Conservation (phyloP, 305 asterid genomes). For the Fraxinus ornus region DNA sequence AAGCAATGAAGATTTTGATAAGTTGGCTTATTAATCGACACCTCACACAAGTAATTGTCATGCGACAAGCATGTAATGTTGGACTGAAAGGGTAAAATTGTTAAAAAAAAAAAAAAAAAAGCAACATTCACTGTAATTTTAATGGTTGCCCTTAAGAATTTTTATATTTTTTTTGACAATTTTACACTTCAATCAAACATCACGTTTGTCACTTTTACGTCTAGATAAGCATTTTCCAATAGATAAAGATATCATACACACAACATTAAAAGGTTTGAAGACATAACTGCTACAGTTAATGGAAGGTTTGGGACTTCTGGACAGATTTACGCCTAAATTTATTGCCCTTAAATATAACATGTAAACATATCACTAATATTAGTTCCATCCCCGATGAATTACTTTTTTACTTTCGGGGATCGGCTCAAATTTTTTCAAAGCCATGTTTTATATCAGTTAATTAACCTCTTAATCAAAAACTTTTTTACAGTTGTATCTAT, state of each 20-base stretch:
- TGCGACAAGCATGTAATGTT: not conserved
- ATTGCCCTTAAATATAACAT: not conserved
- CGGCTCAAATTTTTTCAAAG: not conserved
- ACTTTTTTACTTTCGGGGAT: not conserved
- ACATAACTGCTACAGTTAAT: not conserved
- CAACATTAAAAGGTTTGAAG: not conserved
- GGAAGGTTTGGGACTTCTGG: not conserved
- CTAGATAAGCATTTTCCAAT: not conserved
- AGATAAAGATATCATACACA: not conserved
- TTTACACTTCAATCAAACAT: not conserved
- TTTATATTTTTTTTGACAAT: not conserved
- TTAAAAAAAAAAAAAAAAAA: too few relatives aligned
- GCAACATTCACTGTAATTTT: not conserved
- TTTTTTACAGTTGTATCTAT: not conserved
- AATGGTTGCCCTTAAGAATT: not conserved
- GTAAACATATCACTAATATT: not conserved
- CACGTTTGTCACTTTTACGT: not conserved
- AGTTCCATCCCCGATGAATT: not conserved
- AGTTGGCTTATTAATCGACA: not conserved
- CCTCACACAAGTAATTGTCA: not conserved
- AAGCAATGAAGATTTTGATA: not conserved
- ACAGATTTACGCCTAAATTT: not conserved
- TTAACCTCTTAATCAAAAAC: not conserved
- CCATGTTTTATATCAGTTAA: not conserved
- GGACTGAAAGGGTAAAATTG: not conserved